These are phyloP conservation scores for Aureobasidium subglaciale DNA, from an alignment of 2,329 filamentous ascomycete species.

Conservation along the genomic window DNA sequence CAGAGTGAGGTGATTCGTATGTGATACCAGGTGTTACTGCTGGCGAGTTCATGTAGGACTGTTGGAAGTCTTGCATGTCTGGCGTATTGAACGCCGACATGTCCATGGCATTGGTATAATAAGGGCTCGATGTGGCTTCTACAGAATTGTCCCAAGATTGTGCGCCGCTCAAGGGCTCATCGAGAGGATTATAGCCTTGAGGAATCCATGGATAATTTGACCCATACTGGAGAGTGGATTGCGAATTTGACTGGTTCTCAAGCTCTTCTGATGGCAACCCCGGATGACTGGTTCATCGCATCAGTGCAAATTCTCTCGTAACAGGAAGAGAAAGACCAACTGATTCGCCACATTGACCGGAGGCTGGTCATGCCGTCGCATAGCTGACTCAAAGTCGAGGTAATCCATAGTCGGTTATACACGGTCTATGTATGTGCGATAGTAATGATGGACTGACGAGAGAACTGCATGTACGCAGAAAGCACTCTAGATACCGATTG, in stretches of 20 bases:
- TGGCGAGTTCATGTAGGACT: not conserved
- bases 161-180: not conserved
- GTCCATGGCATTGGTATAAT: not conserved
- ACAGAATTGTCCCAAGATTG: not conserved
- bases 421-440: not conserved
- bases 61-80: not conserved
- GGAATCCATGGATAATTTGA: not conserved
- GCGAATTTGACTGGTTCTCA: not conserved
- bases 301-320: slow-evolving; percentile 13
- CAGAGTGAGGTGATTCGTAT: not conserved
- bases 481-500: not conserved
- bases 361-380: not conserved
- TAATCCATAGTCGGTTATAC: slow-evolving; percentile 6
- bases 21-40: not conserved
- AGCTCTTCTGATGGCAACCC: not conserved
- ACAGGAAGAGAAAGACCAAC: slow-evolving; percentile 10
- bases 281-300: slow-evolving; percentile 2
- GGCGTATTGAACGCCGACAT: not conserved
- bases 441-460: not conserved
- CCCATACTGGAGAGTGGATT: not conserved
- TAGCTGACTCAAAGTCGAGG: slow-evolving; percentile 7
- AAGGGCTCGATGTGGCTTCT: not conserved
- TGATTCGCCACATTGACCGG: slow-evolving; percentile 6
- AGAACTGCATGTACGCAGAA: not conserved
- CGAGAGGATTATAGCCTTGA: not conserved